phyloP scores from a whole-genome alignment of 2,329 filamentous ascomycete genomes.

The Pseudonectria buxi region DNA sequence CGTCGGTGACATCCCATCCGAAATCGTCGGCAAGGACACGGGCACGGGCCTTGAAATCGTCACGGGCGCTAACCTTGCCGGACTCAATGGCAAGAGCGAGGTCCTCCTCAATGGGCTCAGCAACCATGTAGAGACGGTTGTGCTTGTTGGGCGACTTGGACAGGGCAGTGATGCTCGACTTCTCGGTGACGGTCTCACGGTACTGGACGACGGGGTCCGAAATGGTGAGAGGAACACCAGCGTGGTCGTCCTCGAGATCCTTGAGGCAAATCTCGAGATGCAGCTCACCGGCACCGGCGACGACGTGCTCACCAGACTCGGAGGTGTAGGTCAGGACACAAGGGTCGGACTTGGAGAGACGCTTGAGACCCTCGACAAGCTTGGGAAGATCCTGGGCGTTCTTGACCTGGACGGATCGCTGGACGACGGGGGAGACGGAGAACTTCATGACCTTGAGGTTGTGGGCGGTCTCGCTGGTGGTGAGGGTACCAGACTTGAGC shows the following conservation, averaged over 20 bases:
- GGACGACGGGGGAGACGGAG: constrained; percentile 98
- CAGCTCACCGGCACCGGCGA: constrained; percentile 98
- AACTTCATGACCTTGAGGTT: constrained; percentile 99
- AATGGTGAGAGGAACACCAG: constrained; percentile 93
- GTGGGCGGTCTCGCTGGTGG: constrained; percentile 94
- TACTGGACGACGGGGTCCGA: constrained; percentile 98
- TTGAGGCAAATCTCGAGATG: constrained; percentile 99
- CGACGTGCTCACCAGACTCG: constrained; percentile 96
- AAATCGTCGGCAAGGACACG: constrained; percentile 93
- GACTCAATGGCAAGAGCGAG: constrained; percentile 82
- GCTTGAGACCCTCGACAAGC: constrained; percentile 99
- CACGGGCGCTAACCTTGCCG: constrained; percentile 89
- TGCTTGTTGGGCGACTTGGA: constrained; percentile 99
- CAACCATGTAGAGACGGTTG: constrained; percentile 98
- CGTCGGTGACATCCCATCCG: constrained; percentile 99
- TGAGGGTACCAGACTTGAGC: constrained; percentile 99
- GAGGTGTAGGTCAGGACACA: constrained; percentile 88
- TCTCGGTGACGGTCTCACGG: constrained; percentile 85
- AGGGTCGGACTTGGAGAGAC: constrained; percentile 99
- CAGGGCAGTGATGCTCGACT: constrained; percentile 90
- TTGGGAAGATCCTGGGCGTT: constrained; percentile 99
- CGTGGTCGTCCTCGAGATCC: constrained; percentile 99
- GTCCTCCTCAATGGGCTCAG: constrained; percentile 86
- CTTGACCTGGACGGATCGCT: constrained; percentile 98
- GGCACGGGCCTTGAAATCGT: constrained; percentile 98